phyloP scores from a whole-genome alignment of 495 filamentous ascomycete genomes.

The Articulospora tetracladia region DNA sequence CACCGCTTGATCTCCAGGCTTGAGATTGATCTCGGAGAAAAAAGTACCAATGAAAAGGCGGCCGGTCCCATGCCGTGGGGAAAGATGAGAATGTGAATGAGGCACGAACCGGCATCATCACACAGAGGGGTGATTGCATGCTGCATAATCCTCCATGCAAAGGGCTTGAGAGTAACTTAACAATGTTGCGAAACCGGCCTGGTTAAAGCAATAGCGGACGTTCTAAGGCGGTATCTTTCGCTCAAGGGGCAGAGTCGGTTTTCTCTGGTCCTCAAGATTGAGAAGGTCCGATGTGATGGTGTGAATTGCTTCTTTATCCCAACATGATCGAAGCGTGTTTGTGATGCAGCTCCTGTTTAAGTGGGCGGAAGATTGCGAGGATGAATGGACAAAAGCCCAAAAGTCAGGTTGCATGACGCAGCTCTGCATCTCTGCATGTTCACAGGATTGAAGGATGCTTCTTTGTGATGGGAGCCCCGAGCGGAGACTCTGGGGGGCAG shows the following conservation, averaged over 20 bases:
- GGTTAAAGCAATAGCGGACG: not conserved
- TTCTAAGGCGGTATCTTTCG: not conserved
- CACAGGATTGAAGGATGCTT: not conserved
- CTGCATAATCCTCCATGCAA: not conserved
- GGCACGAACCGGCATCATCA: not conserved
- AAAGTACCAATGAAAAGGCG: not conserved
- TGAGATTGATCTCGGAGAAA: not conserved
- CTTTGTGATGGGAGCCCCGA: not conserved
- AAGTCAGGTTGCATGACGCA: not conserved
- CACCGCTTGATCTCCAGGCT: not conserved
- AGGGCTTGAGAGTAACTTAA: not conserved
- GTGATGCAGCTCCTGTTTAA: not conserved
- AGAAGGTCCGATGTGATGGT: not conserved
- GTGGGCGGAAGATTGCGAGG: not conserved
- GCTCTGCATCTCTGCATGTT: not conserved
- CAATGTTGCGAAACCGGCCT: not conserved
- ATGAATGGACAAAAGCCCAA: not conserved
- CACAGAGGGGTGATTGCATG: not conserved
- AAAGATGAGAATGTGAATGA: not conserved
- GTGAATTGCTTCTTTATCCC: not conserved
- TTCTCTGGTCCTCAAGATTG: not conserved
- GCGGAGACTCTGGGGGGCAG: not conserved
- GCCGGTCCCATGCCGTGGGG: not conserved
- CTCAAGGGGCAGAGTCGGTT: not conserved
- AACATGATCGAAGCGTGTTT: not conserved